Base-by-base conservation (phyloP, 345 rosid species). In the Murraya koenigii region DNA sequence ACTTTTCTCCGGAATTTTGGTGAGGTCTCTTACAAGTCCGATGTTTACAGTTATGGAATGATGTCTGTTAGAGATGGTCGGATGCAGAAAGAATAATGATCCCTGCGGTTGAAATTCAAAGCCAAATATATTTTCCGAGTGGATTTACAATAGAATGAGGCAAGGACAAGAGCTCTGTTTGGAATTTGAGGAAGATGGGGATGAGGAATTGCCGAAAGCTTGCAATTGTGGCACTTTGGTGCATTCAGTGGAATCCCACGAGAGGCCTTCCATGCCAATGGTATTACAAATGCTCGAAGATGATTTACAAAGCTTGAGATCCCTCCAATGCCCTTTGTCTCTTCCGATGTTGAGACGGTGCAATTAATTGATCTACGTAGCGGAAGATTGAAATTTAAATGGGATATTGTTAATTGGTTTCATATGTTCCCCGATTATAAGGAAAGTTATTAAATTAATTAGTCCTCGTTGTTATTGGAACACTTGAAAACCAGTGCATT, bases 201-300 rank as follows among this genome's bases (percentile, higher is more conserved):
- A 77, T 55, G 55, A 39, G 66, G 69, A 41, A 36, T 58, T 30
- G 63, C 75, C 38, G 56, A 30, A 77, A 69, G 71, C 66, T 73
- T 20, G 67, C 62, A 69, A 23, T 38, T 36, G 75, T 55, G 67
- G 68, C 30, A 19, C 75, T 41, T 4, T 56, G 56, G 49, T 67
- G 66, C 58, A 55, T 38, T 56, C 66, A 61, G 9, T 77, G 60
- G 67, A 33, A 61, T 28, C 66, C 55, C 19, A 22, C 13, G 41
- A 73, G 8, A 35, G 76, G 6, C 76, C 76, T 36, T 73, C 76
- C 9, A 73, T 73, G 76, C 36, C 52, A 25, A 61, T n/a, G 65
- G 67, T 59, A 41, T 8, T 73, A 15, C 76, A 73, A 22, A 75
- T 75, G 78, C 36, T 63, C 19, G 78, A 75, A 64, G 78, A 71